Base-by-base conservation (phyloP, 2,329 filamentous ascomycete species). In the Magnaporthiopsis poae region DNA sequence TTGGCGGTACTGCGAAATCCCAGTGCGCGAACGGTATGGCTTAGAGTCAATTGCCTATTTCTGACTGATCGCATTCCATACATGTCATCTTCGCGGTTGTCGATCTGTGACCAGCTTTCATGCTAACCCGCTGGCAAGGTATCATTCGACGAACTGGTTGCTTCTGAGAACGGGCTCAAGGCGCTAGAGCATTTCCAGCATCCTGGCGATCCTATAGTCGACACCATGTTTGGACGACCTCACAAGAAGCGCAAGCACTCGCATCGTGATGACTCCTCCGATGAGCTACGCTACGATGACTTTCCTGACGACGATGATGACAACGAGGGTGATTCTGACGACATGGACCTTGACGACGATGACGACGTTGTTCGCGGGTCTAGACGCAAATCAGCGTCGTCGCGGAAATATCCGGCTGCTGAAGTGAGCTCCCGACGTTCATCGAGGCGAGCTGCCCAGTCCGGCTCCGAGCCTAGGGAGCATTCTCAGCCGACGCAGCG, bases 161-260 rank as follows among this genome's bases (percentile, higher is more conserved):
- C 25, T 4, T 64, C 70, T 5, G 66, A 69, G 11, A 71, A 71
- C 70, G 70, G 70, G 64, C 59, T 62, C 15, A 64, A 65, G 18
- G 69, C 68, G 1, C 63, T 71, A 0, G 35, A 63, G 13, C 29
- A 8, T 1, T 71, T 68, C 18, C 21, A 61, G 15, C 25, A 33
- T 25, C 2, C n/a, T 36, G 39, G 31, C 9, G 29, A 36, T 35
- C 33, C n/a, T 31, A 13, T 25, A 12, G n/a, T 15, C 31, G 63
- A 15, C 11, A 31, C 18, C 63, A 60, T 60, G 18, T 8, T 18
- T 15, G 25, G 3, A 12, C 27, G 63, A 5, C n/a, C 31, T 31
- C 21, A 25, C 39, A 68, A 62, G 46, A 68, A 65, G 11, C 65
- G 18, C 21, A 66, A 66, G 29, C 29, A 62, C n/a, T 46, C 60